Base-by-base conservation (phyloP, 352 stramenopile species). In the Pythium utonaiense region DNA sequence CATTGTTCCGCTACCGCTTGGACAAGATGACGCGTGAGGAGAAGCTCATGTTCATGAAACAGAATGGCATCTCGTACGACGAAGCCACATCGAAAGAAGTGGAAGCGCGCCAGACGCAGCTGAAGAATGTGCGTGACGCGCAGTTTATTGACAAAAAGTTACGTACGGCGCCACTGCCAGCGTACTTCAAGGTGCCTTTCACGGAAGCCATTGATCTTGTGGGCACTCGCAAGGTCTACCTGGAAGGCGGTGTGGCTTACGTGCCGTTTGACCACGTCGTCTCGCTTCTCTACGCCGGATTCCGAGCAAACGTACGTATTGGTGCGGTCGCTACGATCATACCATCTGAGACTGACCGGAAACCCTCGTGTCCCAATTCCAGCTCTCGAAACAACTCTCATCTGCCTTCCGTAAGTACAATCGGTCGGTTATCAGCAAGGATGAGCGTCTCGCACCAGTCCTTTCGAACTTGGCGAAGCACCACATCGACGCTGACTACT, bases 141-240 rank as follows among this genome's bases (percentile, higher is more conserved):
- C 59, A 72, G 36, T 25, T 75, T 21, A 25, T 66, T 50, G 30
- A 79, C 72, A 27, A 72, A 78, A 87, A 89, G 50, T 57, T 77
- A 13, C 79, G 72, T 9, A 65, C 73, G 13, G 70, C 75, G 24
- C 71, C 83, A 1, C 68, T 93, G 13, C 74, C 80, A 0, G 64
- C 80, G 4, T 98, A 97, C 75, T 99, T 98, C 70, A 95, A 95
- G 48, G 96, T 99, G 44, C 96, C 96, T 16, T 99, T 99, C 75
- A 95, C 87, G 8, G 85, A 99, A 62, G 97, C 96, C 0, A 69
- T 98, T 31, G 92, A 99, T 57, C 71, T 99, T 36, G 87, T 95
- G 41, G 78, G 77, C 7, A 81, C 70, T 28, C 83, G 97, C 33
- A 80, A 94, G 72, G 97, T 98, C 34, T 98, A 97, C 57, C 70